These are phyloP conservation scores for Kingdonia uniflora DNA, from an alignment of 164 flowering plant species.

Conservation along the genomic window DNA sequence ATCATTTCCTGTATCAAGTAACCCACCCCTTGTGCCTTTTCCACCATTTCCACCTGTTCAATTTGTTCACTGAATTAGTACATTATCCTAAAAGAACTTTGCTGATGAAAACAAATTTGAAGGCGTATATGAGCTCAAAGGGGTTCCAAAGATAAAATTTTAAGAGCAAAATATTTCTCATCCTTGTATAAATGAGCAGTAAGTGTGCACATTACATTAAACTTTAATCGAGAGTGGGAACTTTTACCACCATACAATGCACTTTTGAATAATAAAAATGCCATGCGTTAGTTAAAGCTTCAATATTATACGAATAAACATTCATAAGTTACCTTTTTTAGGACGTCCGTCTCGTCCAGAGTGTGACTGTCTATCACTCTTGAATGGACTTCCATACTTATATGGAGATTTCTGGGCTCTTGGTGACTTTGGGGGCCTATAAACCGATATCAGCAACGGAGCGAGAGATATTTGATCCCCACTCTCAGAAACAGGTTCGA, in stretches of 20 bases:
- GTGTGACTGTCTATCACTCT: conserved; percentile 36
- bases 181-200: no score
- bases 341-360: conserved; percentile 42
- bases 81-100: not conserved
- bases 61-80: not conserved
- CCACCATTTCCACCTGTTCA: conserved; percentile 59
- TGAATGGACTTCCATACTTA: conserved; percentile 32
- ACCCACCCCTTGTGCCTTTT: conserved; percentile 71
- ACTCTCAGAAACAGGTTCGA: conserved; percentile 26
- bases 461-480: conserved; percentile 32
- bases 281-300: no score
- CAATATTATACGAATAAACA: no score
- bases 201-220: not conserved
- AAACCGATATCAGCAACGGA: conserved; percentile 18
- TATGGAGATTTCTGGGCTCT: conserved; percentile 23
- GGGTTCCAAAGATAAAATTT: no score
- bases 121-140: not conserved
- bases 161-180: no score
- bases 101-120: not conserved
- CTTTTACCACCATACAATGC: no score
- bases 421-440: conserved; percentile 30
- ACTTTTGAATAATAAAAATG: no score
- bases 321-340: no score
- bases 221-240: no score
- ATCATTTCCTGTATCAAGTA: conserved; percentile 43